phyloP scores from a whole-genome alignment of 768 basidiomycete species.

The Pisolithus marmoratus region DNA sequence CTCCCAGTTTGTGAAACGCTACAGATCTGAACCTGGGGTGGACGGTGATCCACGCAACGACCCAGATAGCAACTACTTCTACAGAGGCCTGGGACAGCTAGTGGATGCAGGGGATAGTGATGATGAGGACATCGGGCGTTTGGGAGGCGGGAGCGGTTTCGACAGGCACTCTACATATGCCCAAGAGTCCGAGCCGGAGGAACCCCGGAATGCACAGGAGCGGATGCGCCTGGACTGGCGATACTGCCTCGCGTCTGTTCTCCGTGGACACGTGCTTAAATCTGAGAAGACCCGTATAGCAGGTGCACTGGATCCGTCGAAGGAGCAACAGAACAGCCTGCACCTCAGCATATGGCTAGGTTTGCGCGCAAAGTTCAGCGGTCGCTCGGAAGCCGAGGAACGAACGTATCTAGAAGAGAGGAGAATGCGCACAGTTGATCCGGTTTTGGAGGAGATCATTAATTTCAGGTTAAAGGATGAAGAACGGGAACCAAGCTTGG shows the following conservation, averaged over 20 bases:
- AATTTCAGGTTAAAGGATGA: conserved; percentile 58
- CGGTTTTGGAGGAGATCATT: conserved; percentile 78
- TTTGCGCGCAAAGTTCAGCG: conserved; percentile 80
- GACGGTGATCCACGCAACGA: conserved; percentile 71
- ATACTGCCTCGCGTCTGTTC: conserved; percentile 87
- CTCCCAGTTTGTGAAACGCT: conserved; percentile 73
- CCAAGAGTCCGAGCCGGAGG: conserved; percentile 57
- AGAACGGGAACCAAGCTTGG: conserved; percentile 32
- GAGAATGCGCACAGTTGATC: conserved; percentile 73
- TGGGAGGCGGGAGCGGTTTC: conserved; percentile 39
- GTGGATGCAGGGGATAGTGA: conserved; percentile 70
- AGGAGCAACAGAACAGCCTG: conserved; percentile 62
- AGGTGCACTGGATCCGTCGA: conserved; percentile 63
- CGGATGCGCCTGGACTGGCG: conserved; percentile 92
- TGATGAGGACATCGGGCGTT: conserved; percentile 57
- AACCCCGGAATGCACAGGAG: conserved; percentile 68
- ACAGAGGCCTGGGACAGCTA: conserved; percentile 62
- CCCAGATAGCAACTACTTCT: conserved; percentile 79
- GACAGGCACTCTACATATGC: conserved; percentile 49
- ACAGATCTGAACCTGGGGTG: conserved; percentile 57
- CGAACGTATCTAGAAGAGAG: conserved; percentile 76
- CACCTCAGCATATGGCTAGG: conserved; percentile 82
- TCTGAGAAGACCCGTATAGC: conserved; percentile 93
- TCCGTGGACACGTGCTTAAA: conserved; percentile 90
- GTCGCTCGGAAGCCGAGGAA: conserved; percentile 78